These are phyloP conservation scores for Pascua sp. DNA, from an alignment of 1,284 basidiomycete species.

Conservation along the genomic window DNA sequence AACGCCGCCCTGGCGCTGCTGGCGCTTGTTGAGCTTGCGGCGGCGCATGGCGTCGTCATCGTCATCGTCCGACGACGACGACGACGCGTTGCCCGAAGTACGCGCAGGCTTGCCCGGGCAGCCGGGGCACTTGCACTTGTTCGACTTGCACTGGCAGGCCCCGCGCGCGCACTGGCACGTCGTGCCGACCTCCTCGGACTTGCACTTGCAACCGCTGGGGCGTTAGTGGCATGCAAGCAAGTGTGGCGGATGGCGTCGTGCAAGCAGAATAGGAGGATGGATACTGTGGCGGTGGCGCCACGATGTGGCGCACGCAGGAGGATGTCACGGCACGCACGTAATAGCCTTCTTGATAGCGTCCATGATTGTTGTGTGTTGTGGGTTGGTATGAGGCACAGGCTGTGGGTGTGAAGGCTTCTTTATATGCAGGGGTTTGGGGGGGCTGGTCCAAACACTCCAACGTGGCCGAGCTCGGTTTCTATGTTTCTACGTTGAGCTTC, in stretches of 20 bases:
- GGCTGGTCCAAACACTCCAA: no score
- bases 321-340: constrained; percentile 2
- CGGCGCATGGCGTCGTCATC: constrained; percentile 10
- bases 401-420: no score
- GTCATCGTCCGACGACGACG: constrained; percentile 5
- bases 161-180: constrained; percentile 12
- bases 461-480: no score
- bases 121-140: constrained; percentile 23
- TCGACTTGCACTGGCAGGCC: constrained; percentile 14
- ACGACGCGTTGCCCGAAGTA: constrained; percentile 9
- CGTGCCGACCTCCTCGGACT: constrained; percentile 2
- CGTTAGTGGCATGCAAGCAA: not conserved
- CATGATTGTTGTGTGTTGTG: constrained; percentile 9
- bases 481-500: no score
- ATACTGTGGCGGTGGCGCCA: not conserved
- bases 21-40: constrained; percentile 12
- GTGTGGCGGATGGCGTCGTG: not conserved
- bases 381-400: not conserved
- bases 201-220: constrained; percentile 19
- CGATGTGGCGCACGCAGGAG: not conserved
- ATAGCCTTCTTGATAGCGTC: constrained; percentile 19
- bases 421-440: no score
- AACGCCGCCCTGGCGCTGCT: not conserved
- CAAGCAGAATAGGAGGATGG: not conserved
- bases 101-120: not conserved